phyloP scores from a whole-genome alignment of 31 red algal genomes.

The Porphyra umbilicalis region DNA sequence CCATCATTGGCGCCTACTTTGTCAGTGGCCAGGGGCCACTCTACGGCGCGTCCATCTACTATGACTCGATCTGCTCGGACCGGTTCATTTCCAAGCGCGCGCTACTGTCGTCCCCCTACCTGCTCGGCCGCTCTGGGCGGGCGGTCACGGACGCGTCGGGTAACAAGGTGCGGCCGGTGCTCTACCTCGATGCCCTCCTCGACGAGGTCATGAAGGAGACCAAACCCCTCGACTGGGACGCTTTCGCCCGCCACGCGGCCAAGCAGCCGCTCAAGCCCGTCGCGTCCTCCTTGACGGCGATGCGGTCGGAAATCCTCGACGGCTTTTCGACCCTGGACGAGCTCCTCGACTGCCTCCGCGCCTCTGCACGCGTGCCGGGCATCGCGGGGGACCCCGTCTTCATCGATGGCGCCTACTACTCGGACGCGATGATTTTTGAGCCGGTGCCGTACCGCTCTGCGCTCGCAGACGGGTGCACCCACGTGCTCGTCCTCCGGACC shows the following conservation, averaged over 20 bases:
- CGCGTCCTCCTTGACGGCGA: slow-evolving; percentile 27
- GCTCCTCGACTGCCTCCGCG: slow-evolving; percentile 54
- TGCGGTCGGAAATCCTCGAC: slow-evolving; percentile 18
- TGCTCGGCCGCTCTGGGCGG: neutral
- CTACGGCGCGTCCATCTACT: slow-evolving; percentile 71
- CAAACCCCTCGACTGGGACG: slow-evolving; percentile 60
- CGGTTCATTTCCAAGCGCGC: slow-evolving; percentile 60
- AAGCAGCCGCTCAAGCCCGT: slow-evolving; percentile 61
- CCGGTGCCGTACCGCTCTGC: slow-evolving; percentile 75
- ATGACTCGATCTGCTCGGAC: slow-evolving; percentile 41
- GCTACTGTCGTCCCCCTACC: slow-evolving; percentile 27
- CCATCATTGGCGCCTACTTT: slow-evolving; percentile 85
- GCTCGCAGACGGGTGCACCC: slow-evolving; percentile 52
- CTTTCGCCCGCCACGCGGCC: slow-evolving; percentile 19
- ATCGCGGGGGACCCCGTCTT: slow-evolving; percentile 62
- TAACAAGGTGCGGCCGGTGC: slow-evolving; percentile 32
- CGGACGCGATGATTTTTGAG: slow-evolving; percentile 67
- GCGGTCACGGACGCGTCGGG: neutral
- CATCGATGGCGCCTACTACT: slow-evolving; percentile 42
- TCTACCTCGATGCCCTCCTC: slow-evolving; percentile 61
- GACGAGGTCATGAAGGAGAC: slow-evolving; percentile 53
- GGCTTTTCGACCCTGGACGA: slow-evolving; percentile 37
- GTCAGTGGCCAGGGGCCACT: slow-evolving; percentile 47
- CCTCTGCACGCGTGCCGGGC: slow-evolving; percentile 70
- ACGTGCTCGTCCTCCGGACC: slow-evolving; percentile 83